These are phyloP conservation scores for Diaporthe vaccinii DNA, from an alignment of 2,329 filamentous ascomycete species.

Conservation along the genomic window DNA sequence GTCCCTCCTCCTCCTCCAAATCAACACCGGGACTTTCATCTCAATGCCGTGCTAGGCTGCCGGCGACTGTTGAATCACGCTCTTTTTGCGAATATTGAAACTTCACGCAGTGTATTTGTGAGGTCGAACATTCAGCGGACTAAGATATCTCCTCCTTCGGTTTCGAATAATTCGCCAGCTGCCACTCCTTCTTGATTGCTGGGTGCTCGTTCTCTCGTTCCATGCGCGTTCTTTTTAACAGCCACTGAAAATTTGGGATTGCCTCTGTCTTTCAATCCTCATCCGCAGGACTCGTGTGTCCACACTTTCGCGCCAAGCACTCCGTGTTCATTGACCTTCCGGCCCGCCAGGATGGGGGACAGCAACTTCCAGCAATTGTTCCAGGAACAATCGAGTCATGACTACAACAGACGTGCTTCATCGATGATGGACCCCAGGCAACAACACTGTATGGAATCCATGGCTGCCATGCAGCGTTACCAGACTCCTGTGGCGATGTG, in stretches of 20 bases:
- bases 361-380: conserved; percentile 37
- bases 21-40: neutral
- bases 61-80: conserved; percentile 18
- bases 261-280: neutral
- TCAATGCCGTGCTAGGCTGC: conserved; percentile 13
- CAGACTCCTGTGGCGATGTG: conserved; percentile 38
- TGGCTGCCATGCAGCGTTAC: conserved; percentile 37
- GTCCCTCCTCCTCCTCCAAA: neutral
- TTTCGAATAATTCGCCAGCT: neutral
- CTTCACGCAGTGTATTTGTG: neutral
- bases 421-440: conserved; percentile 30
- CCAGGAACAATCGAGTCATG: conserved; percentile 33
- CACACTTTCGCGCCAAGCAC: neutral
- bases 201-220: conserved; percentile 6
- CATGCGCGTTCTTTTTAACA: neutral
- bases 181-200: conserved; percentile 18
- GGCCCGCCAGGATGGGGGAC: conserved; percentile 35
- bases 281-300: neutral
- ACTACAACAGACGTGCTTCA: conserved; percentile 31
- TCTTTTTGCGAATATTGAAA: conserved; percentile 17
- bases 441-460: conserved; percentile 36
- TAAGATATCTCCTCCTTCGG: neutral
- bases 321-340: neutral
- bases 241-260: neutral
- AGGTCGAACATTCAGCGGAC: neutral